Percentiles rank a stretch among this genome's conserved stretches.
Evolutionary conservation across 192 early-diverging fungal species (phyloP).

Genomic region (Anaeromyces robustus): DNA sequence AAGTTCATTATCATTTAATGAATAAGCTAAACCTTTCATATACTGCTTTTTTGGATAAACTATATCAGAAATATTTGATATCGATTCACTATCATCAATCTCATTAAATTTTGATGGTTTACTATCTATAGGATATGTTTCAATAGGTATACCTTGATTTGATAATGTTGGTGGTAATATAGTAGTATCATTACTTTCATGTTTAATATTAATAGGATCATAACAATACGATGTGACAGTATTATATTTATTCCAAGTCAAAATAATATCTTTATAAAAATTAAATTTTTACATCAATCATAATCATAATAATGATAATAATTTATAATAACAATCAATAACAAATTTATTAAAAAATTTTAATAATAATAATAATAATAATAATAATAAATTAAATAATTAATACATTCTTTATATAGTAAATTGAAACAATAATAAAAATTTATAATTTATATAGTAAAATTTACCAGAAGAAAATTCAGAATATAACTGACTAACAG

Average conservation of each 20-base stretch:
- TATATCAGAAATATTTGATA: neutral
- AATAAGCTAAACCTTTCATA: neutral
- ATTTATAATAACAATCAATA: too few species aligned
- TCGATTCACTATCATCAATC: neutral
- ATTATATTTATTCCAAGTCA: neutral
- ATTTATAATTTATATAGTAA: too few species aligned
- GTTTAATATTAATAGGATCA: neutral
- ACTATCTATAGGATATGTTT: neutral
- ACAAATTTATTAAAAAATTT: too few species aligned
- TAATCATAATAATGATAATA: too few species aligned
- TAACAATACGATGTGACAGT: neutral
- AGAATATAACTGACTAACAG: neutral
- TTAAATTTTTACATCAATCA: too few species aligned
- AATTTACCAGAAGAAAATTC: neutral
- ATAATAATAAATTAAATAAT: too few species aligned
- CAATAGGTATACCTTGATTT: neutral
- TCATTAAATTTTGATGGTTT: neutral
- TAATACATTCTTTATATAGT: too few species aligned
- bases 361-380: too few species aligned
- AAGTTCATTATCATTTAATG: neutral
- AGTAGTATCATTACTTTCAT: neutral
- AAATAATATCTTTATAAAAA: neutral
- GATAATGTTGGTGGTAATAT: neutral
- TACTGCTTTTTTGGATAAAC: neutral
- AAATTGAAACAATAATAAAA: too few species aligned